Evolutionary conservation across 345 rosid species (phyloP).

Genomic region (Bretschneidera sinensis): DNA sequence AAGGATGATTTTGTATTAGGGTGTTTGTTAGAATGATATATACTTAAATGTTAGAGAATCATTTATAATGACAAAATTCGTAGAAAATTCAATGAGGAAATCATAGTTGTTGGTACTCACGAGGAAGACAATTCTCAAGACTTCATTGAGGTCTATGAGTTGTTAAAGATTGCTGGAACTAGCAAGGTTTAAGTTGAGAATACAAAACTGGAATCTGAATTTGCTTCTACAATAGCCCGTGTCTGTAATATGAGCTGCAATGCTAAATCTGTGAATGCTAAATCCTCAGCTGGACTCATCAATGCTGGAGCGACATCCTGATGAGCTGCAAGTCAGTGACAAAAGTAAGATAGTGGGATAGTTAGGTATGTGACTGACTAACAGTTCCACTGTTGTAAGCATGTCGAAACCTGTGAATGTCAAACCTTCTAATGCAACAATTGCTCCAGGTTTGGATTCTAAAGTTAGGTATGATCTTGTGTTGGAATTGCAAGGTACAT

Average conservation of each 20-base stretch:
- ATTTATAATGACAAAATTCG: too few relatives aligned
- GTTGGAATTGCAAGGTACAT: conserved; percentile 47
- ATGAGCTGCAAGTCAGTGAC: conserved; percentile 42
- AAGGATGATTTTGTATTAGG: too few relatives aligned
- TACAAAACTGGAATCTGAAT: conserved; percentile 92
- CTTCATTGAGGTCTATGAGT: conserved; percentile 58
- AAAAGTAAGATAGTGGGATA: conserved; percentile 51
- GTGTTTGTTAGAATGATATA: too few relatives aligned
- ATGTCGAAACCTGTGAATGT: conserved; percentile 43
- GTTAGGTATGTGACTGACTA: conserved; percentile 61
- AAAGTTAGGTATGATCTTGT: conserved; percentile 37
- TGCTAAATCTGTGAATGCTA: too few relatives aligned
- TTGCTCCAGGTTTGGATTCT: conserved; percentile 33
- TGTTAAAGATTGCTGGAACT: conserved; percentile 87
- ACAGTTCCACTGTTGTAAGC: conserved; percentile 90
- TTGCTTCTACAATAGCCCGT: conserved; percentile 82
- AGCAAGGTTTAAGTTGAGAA: conserved; percentile 95
- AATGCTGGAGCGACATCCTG: conserved; percentile 74
- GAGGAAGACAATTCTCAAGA: conserved; percentile 46
- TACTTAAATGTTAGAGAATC: too few relatives aligned
- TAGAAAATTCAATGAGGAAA: too few relatives aligned
- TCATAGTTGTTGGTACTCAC: conserved; percentile 29
- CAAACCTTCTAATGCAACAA: conserved; percentile 36
- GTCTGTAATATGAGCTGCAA: too few relatives aligned
- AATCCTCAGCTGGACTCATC: conserved; percentile 75